Conservation (phyloP, 805 yeast genomes). For the Debaryomyces prosopidis region DNA sequence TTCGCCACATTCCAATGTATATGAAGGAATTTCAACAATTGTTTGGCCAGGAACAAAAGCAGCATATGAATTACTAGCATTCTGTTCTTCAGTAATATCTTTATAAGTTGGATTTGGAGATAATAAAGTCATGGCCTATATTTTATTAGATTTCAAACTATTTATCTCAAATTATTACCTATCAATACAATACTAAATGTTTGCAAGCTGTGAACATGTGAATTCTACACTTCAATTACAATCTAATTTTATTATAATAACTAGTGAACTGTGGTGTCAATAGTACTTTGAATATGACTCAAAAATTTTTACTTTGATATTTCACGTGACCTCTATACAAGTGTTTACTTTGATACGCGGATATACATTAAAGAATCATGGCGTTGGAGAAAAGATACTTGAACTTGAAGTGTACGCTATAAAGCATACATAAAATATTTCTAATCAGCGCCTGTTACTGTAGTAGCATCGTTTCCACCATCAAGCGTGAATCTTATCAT, state of each 20-base stretch:
- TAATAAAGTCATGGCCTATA: slow-evolving; percentile 1
- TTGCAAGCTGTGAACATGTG: slow-evolving; percentile 15
- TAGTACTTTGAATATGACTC: not conserved
- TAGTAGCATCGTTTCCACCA: not conserved
- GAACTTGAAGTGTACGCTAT: no score
- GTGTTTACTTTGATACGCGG: no score
- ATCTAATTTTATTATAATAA: not conserved
- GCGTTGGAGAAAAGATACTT: no score
- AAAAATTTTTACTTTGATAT: not conserved
- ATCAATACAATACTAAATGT: slow-evolving; percentile 19
- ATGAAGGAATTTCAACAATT: slow-evolving; percentile 73
- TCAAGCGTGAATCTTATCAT: not conserved
- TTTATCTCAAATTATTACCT: not conserved
- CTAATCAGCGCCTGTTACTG: not conserved
- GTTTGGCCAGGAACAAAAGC: slow-evolving; percentile 74
- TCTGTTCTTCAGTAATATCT: slow-evolving; percentile 47
- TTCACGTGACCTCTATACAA: no score
- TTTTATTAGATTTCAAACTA: not conserved
- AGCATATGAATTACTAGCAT: slow-evolving; percentile 62
- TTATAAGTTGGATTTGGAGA: slow-evolving; percentile 25
- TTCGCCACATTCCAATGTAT: slow-evolving; percentile 81
- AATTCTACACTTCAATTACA: slow-evolving; percentile 1
- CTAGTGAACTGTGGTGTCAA: no score
- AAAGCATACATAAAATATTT: no score
- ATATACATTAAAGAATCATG: no score